Evolutionary conservation across 2,329 filamentous ascomycete genomes (phyloP), one percentile per base, ranked within the genome.

Genomic region (Xylaria multiplex): DNA sequence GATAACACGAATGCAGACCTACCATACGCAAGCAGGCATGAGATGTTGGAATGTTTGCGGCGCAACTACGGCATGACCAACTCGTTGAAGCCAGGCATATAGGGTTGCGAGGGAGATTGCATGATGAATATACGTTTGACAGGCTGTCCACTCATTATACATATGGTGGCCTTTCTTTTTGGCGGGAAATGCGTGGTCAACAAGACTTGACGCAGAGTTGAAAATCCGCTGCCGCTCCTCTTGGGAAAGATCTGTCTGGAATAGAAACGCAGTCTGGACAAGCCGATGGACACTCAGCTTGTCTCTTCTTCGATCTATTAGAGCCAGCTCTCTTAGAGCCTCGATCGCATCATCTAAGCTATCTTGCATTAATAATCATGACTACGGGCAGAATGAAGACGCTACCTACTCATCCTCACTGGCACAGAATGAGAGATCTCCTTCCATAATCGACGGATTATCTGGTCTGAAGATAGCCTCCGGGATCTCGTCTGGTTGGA

Each of bases 1-100:
- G 7, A 45, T 5, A 45, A 45, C 42, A 45, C 7, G 42, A n/a
- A n/a, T 45, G 42, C 8, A 5, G 11, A 45, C 42, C 9, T 45
- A 45, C 42, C 42, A 45, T 45, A 45, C 42, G 16, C 42, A 45
- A 13, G 42, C 42, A 45, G 42, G 42, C 42, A 45, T 45, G n/a
- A 45, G 42, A 45, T 45, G 42, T n/a, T 45, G 42, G n/a, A 45
- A 45, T 13, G 42, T 45, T 13, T 45, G 42, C n/a, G 42, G 42
- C 7, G 42, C 42, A n/a, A 13, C 14, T 14, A 45, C 42, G 5
- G 42, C 42, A n/a, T 45, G 42, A n/a, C 42, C 42, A 16, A 16
- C 42, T 13, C 42, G 42, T n/a, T 45, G 8, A 16, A n/a, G 42
- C 8, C 42, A 45, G 16, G 14, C 42, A 45, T 45, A 45, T 16